Conservation (phyloP, 2,329 filamentous ascomycete species). For the Podosphaera xanthii region DNA sequence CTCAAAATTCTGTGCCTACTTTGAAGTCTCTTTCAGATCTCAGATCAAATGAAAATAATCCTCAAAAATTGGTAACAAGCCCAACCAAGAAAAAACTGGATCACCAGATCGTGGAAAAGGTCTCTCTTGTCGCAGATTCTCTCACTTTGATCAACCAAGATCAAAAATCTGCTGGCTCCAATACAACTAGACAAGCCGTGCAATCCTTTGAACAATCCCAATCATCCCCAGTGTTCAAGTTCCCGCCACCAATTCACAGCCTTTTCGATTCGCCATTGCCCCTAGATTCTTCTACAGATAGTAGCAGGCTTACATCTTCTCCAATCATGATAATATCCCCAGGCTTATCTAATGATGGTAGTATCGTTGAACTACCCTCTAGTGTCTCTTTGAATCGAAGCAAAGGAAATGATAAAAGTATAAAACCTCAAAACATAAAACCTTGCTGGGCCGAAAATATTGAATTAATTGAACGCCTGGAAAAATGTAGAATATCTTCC, state of each 20-base stretch:
- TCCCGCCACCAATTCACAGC: slow-evolving; percentile 3
- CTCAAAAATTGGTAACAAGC: too few relatives aligned
- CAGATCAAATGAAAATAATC: too few relatives aligned
- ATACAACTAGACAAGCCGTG: slow-evolving; percentile 2
- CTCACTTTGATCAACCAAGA: background rate
- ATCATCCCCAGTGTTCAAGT: slow-evolving; percentile 8
- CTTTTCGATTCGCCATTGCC: slow-evolving; percentile 3
- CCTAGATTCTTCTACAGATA: slow-evolving; percentile 1
- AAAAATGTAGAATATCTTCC: background rate
- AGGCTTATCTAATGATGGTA: background rate
- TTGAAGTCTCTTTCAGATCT: too few relatives aligned
- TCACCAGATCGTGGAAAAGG: too few relatives aligned
- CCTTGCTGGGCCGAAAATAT: background rate
- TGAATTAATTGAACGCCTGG: background rate
- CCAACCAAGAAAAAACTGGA: too few relatives aligned
- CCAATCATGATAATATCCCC: background rate
- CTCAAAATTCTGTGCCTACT: slow-evolving; percentile 8
- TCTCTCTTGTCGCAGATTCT: too few relatives aligned
- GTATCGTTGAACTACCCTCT: slow-evolving; percentile 1
- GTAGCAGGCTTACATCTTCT: background rate
- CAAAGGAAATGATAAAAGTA: slow-evolving; percentile 2
- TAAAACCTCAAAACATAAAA: slow-evolving; percentile 5
- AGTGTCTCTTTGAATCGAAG: background rate
- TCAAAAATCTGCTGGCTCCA: background rate
- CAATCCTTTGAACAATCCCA: slow-evolving; percentile 4